Conservation (phyloP, 176 grass and related monocot genomes). For the Avena eriantha region DNA sequence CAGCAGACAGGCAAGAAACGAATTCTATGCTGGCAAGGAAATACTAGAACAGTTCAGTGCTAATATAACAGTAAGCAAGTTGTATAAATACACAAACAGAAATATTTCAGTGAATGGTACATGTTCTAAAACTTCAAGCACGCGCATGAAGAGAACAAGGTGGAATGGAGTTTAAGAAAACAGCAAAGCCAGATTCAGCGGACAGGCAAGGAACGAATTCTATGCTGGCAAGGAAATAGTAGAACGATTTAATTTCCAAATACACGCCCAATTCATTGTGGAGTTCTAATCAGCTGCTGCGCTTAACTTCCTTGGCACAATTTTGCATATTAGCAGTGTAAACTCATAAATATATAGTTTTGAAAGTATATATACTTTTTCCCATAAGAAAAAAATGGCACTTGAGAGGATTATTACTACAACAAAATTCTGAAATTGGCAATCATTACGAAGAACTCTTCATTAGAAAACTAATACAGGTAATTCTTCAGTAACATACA, state of each 20-base stretch:
- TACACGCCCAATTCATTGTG: neutral
- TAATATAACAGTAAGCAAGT: neutral
- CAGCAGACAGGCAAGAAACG: neutral
- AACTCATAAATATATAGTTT: neutral
- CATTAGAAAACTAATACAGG: neutral
- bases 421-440: neutral
- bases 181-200: neutral
- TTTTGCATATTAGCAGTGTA: neutral
- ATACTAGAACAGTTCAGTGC: constrained; percentile 15
- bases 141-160: neutral
- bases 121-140: neutral
- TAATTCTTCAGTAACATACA: neutral
- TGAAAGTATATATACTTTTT: neutral
- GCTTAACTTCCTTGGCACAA: neutral
- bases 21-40: neutral
- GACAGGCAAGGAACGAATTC: neutral
- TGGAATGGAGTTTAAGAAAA: neutral
- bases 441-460: neutral
- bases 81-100: neutral
- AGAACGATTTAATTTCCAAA: neutral
- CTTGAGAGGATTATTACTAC: neutral
- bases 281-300: neutral
- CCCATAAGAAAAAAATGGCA: neutral
- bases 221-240: neutral
- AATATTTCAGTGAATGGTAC: neutral